phyloP scores from a whole-genome alignment of 345 rosid genomes.

The Geranium rotundifolium region DNA sequence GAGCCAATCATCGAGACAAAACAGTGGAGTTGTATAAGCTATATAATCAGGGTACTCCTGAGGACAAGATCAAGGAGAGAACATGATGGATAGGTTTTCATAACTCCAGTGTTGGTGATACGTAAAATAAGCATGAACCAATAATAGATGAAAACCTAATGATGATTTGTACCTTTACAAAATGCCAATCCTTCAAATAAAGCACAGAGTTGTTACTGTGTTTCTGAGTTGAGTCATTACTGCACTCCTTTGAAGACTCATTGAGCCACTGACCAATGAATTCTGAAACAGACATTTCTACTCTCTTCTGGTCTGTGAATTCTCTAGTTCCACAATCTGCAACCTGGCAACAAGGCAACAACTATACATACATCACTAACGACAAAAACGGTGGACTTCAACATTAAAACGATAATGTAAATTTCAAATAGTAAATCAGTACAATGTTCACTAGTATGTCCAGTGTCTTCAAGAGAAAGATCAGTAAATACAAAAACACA shows the following conservation, averaged over 20 bases:
- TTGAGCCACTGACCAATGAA: slow-evolving; percentile 47
- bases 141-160: no score
- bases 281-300: slow-evolving; percentile 65
- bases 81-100: no score
- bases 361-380: not conserved
- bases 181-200: slow-evolving; percentile 95
- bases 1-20: slow-evolving; percentile 85
- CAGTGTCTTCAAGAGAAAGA: no score
- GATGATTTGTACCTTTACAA: slow-evolving; percentile 44
- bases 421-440: not conserved
- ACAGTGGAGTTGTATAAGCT: slow-evolving; percentile 56
- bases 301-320: slow-evolving; percentile 74
- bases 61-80: slow-evolving; percentile 17
- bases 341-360: slow-evolving; percentile 29
- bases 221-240: slow-evolving; percentile 7
- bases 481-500: no score
- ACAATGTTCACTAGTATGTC: no score
- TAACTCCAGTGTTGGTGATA: not conserved
- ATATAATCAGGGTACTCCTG: slow-evolving; percentile 83
- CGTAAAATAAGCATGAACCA: not conserved
- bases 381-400: not conserved
- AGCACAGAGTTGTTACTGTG: slow-evolving; percentile 25
- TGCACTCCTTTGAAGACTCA: slow-evolving; percentile 6
- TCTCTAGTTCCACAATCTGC: slow-evolving; percentile 77
- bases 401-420: not conserved